Conservation (phyloP, 306 rosid species). For the Trichosanthes truncata region DNA sequence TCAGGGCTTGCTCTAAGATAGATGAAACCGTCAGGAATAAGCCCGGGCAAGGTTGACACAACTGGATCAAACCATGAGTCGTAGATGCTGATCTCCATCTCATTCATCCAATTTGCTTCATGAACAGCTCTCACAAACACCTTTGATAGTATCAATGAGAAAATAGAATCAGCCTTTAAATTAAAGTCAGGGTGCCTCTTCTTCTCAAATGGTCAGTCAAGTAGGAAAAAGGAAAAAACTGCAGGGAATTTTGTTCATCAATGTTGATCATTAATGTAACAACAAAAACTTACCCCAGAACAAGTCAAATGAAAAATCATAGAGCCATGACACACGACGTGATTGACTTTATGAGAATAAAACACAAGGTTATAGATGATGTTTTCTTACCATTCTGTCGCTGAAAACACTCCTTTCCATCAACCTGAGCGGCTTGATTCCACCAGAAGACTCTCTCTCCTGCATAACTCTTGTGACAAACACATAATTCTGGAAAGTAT, state of each 20-base stretch:
- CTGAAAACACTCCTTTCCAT: slow-evolving; percentile 99
- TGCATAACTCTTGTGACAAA: slow-evolving; percentile 95
- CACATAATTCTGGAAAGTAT: slow-evolving; percentile 97
- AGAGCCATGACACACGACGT: neutral
- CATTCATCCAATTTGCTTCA: slow-evolving; percentile 99
- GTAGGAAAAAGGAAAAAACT: neutral
- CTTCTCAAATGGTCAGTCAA: neutral
- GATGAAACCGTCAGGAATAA: slow-evolving; percentile 90
- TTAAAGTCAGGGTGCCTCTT: neutral
- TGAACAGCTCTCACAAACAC: slow-evolving; percentile 97
- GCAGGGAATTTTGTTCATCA: neutral
- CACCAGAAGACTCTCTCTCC: slow-evolving; percentile 89
- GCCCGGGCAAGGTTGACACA: slow-evolving; percentile 91
- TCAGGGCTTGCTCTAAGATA: slow-evolving; percentile 99
- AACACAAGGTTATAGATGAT: neutral
- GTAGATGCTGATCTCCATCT: slow-evolving; percentile 96
- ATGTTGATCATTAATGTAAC: neutral
- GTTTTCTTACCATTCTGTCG: slow-evolving; percentile 84
- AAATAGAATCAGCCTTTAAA: slow-evolving; percentile 5
- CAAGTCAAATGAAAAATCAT: slow-evolving; percentile 6
- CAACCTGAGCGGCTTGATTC: slow-evolving; percentile 92
- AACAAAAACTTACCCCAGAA: neutral
- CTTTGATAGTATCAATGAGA: slow-evolving; percentile 31
- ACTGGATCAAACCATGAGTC: slow-evolving; percentile 99
- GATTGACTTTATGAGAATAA: neutral